Evolutionary conservation across 305 asterid genomes (phyloP), one percentile per base, ranked within the genome.

Genomic region (Withania somnifera): DNA sequence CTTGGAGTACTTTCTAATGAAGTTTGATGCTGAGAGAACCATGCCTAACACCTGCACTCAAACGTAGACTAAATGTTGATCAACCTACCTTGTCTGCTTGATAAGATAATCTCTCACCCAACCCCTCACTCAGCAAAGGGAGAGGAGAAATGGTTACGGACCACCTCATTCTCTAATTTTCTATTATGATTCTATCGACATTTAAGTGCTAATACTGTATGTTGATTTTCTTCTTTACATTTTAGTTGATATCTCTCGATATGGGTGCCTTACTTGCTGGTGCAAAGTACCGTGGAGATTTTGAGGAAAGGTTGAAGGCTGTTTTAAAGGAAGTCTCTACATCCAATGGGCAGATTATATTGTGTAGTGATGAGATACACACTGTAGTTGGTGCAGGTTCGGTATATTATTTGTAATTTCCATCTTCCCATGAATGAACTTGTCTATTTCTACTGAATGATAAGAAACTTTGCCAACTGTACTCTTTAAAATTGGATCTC

Each of bases 191-290:
- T 51, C 20, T 64, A 40, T n/a, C 4, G 51, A 32, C 45, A 26
- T 45, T 30, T 19, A 80, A 28, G 32, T 60, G 83, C 85, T 84
- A 82, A 86, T 42, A 67, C 40, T 51, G 58, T 45, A 4, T 20
- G 75, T 58, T 84, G 20, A 86, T 83, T 34, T 78, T 81, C 22
- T 81, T 69, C 30, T 86, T 84, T 83, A 38, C 42, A 47, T 42
- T 50, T 80, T 80, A 92, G 97, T 86, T 92, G 90, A 91, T 92
- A 69, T 92, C 97, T 38, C 84, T 91, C 84, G 95, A 92, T 86
- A 92, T 92, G 93, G 95, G 97, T 83, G 89, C 95, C 42, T 86
- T 92, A 88, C 95, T 92, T 84, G 94, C 95, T 86, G 97, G 97
- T 76, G 92, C 97, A 20, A 92, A 92, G 87, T 91, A 85, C 85